These are phyloP conservation scores for Chlorella sp. DNA, from an alignment of 139 green algal species.

Conservation along the genomic window DNA sequence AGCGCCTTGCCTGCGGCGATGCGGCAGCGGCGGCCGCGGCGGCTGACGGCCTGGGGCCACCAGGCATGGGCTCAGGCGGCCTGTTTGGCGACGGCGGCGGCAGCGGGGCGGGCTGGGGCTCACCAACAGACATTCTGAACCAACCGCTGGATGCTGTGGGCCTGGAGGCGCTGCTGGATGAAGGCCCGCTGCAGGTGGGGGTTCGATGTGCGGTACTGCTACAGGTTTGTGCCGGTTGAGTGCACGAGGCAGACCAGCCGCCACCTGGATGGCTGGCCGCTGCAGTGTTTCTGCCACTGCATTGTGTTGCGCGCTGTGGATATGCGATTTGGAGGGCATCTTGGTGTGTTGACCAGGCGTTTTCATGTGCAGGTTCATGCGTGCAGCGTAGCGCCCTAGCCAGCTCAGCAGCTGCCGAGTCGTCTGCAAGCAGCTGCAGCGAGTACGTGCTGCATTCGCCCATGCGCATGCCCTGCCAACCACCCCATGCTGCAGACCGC, in stretches of 20 bases:
- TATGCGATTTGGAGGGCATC: neutral
- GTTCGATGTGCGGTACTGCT: neutral
- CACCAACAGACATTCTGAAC: neutral
- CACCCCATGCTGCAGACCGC: neutral
- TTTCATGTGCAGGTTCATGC: neutral
- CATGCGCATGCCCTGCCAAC: neutral
- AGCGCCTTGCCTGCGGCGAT: neutral
- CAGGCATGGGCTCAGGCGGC: neutral
- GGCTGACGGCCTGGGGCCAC: neutral
- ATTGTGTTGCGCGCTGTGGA: neutral
- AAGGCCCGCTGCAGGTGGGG: conserved; percentile 20
- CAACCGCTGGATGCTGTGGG: conserved; percentile 12
- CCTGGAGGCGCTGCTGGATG: conserved; percentile 22
- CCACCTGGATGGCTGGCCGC: too few relatives aligned
- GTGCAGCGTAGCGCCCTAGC: too few relatives aligned
- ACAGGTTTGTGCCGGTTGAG: neutral
- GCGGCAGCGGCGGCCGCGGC: neutral
- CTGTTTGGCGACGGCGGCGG: neutral
- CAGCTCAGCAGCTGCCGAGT: too few relatives aligned
- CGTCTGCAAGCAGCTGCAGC: too few relatives aligned
- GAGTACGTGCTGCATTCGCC: too few relatives aligned
- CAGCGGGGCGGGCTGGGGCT: neutral
- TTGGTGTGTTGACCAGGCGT: neutral
- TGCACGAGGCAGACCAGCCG: too few relatives aligned
- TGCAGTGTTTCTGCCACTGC: neutral